Conservation (phyloP, 805 yeast genomes). For the Candida broadrunensis region DNA sequence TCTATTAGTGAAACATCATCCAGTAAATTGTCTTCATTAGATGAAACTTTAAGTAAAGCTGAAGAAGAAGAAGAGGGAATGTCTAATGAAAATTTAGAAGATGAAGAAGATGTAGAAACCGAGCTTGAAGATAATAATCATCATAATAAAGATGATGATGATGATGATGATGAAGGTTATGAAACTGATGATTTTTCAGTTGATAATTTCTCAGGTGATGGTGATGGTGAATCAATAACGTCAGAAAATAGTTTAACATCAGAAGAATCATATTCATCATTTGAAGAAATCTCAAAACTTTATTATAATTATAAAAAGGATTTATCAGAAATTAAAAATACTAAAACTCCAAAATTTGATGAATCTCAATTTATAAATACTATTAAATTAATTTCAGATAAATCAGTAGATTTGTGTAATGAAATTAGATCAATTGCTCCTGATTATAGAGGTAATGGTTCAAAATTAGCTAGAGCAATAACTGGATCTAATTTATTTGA, state of each 20-base stretch:
- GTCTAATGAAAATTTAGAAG: neutral
- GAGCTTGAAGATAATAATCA: neutral
- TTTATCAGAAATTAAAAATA: conserved; percentile 13
- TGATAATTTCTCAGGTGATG: conserved; percentile 1
- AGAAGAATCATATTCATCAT: conserved; percentile 32
- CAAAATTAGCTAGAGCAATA: conserved; percentile 38
- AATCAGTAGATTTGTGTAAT: conserved; percentile 30
- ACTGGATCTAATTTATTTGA: conserved; percentile 43
- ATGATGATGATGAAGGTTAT: neutral
- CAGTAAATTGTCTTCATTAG: neutral
- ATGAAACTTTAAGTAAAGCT: neutral
- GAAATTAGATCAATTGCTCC: conserved; percentile 36
- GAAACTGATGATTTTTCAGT: conserved; percentile 11
- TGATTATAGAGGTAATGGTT: conserved; percentile 38
- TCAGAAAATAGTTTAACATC: conserved; percentile 18
- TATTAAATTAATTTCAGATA: conserved; percentile 29
- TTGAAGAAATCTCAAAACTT: conserved; percentile 34
- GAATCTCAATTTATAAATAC: conserved; percentile 27
- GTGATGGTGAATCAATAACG: conserved; percentile 12
- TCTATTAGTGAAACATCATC: neutral
- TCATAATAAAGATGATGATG: neutral
- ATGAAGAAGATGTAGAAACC: neutral
- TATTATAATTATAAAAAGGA: conserved; percentile 26
- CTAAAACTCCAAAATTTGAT: conserved; percentile 13
- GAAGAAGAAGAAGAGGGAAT: neutral